These are phyloP conservation scores for Pisolithus orientalis DNA, from an alignment of 768 basidiomycete species.

Conservation along the genomic window DNA sequence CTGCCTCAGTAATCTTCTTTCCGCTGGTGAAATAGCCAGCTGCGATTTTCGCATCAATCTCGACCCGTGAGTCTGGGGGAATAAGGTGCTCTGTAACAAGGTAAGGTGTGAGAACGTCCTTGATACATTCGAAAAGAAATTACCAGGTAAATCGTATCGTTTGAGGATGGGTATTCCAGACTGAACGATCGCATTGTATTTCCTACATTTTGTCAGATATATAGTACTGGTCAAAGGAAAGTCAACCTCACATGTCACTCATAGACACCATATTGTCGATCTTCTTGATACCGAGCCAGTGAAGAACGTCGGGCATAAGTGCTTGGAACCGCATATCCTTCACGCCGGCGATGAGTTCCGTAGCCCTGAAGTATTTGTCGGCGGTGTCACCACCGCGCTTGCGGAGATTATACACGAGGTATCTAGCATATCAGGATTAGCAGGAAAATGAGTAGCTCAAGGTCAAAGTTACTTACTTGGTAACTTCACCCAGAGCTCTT, in stretches of 20 bases:
- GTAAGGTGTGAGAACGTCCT: neutral
- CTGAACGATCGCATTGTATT: slow-evolving; percentile 91
- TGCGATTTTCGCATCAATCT: slow-evolving; percentile 95
- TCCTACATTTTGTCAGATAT: slow-evolving; percentile 38
- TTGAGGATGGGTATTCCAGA: slow-evolving; percentile 78
- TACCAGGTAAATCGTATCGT: slow-evolving; percentile 84
- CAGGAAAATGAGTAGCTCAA: neutral
- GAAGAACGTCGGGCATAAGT: slow-evolving; percentile 93
- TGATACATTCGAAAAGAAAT: neutral
- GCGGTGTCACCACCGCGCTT: slow-evolving; percentile 93
- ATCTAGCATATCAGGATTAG: slow-evolving; percentile 35
- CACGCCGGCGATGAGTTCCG: slow-evolving; percentile 90
- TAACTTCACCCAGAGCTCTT: slow-evolving; percentile 88
- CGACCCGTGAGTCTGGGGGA: slow-evolving; percentile 84
- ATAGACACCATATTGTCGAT: slow-evolving; percentile 87
- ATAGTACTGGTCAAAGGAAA: slow-evolving; percentile 11
- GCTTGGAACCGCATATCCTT: slow-evolving; percentile 95
- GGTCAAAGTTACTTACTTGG: slow-evolving; percentile 50
- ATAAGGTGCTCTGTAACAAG: slow-evolving; percentile 64
- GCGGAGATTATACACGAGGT: slow-evolving; percentile 93
- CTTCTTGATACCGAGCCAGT: slow-evolving; percentile 90
- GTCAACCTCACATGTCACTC: slow-evolving; percentile 73
- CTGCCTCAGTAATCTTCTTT: slow-evolving; percentile 69
- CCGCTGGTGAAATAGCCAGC: slow-evolving; percentile 87
- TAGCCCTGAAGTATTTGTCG: slow-evolving; percentile 89